These are phyloP conservation scores for Starmerella ratchasimensis DNA, from an alignment of 805 yeast species.

Conservation along the genomic window DNA sequence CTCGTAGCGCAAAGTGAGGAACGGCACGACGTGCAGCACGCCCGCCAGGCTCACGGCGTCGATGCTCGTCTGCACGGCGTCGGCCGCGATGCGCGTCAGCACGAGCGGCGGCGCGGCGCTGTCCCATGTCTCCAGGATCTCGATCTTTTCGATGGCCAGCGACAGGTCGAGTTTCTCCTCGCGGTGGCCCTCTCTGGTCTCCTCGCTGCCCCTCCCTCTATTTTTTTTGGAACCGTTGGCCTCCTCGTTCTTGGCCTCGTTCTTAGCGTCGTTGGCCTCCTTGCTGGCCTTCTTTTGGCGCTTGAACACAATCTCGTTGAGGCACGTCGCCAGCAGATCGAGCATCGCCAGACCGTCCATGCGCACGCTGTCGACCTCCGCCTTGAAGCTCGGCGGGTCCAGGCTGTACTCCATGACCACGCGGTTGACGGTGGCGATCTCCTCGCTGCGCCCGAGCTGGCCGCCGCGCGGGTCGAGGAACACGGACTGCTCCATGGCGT, in stretches of 20 bases:
- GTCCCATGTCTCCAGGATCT: conserved; percentile 9
- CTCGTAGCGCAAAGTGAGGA: background rate
- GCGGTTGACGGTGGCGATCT: conserved; percentile 9
- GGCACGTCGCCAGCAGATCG: conserved; percentile 1
- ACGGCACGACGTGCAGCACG: conserved; percentile 12
- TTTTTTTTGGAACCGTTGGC: too few relatives aligned
- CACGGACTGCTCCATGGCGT: conserved; percentile 2
- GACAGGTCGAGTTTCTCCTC: background rate
- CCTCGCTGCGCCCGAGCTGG: background rate
- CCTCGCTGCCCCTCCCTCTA: too few relatives aligned
- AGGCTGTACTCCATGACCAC: conserved; percentile 3
- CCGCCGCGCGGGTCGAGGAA: background rate
- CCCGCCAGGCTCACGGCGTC: conserved; percentile 8
- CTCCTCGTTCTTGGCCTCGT: background rate
- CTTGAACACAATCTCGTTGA: conserved; percentile 6
- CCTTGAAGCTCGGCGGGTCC: conserved; percentile 3
- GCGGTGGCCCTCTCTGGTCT: too few relatives aligned
- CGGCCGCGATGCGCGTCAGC: background rate
- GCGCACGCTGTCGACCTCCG: conserved; percentile 4
- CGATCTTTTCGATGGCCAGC: conserved; percentile 1
- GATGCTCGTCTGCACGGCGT: background rate
- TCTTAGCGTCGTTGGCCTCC: background rate
- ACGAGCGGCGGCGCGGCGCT: background rate
- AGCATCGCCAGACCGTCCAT: conserved; percentile 8
- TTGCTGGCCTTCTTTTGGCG: background rate